These are phyloP conservation scores for Euphorbia peplus DNA, from an alignment of 345 rosid genomes.

Conservation along the genomic window DNA sequence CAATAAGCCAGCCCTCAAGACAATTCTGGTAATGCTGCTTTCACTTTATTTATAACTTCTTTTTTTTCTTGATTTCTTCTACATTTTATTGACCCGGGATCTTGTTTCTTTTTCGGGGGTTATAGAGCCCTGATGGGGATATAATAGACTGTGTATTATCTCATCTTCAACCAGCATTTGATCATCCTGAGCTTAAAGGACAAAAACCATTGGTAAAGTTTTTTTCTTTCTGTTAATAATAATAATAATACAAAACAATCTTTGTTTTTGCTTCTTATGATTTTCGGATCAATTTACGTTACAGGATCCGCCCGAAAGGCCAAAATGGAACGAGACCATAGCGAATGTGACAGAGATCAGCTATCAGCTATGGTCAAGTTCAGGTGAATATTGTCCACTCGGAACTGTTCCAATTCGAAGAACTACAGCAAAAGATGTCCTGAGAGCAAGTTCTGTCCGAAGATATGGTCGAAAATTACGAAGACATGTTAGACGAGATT, in stretches of 20 bases:
- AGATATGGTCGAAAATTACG: conserved; percentile 29
- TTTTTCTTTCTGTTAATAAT: not conserved
- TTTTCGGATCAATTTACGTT: not conserved
- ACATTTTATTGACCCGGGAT: conserved; percentile 2
- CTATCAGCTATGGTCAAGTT: conserved; percentile 28
- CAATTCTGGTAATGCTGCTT: conserved; percentile 34
- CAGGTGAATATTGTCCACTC: conserved; percentile 32
- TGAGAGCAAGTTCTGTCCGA: conserved; percentile 22
- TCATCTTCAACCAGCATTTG: conserved; percentile 40
- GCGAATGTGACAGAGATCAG: conserved; percentile 9
- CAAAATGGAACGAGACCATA: conserved; percentile 20
- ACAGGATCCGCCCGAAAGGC: conserved; percentile 33
- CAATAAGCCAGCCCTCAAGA: conserved; percentile 33
- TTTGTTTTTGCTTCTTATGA: not conserved
- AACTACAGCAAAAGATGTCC: conserved; percentile 27
- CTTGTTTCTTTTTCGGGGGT: conserved; percentile 8
- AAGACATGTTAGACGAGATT: conserved; percentile 29
- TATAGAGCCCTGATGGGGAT: conserved; percentile 38
- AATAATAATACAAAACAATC: not conserved
- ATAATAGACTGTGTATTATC: conserved; percentile 30
- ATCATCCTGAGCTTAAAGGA: conserved; percentile 30
- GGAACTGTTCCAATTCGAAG: conserved; percentile 35
- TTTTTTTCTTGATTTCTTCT: not conserved
- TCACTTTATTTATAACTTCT: too few relatives aligned
- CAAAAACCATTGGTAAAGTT: conserved; percentile 25